Base-by-base conservation (phyloP, 768 basidiomycete species). In the Cyclocybe cylindracea region DNA sequence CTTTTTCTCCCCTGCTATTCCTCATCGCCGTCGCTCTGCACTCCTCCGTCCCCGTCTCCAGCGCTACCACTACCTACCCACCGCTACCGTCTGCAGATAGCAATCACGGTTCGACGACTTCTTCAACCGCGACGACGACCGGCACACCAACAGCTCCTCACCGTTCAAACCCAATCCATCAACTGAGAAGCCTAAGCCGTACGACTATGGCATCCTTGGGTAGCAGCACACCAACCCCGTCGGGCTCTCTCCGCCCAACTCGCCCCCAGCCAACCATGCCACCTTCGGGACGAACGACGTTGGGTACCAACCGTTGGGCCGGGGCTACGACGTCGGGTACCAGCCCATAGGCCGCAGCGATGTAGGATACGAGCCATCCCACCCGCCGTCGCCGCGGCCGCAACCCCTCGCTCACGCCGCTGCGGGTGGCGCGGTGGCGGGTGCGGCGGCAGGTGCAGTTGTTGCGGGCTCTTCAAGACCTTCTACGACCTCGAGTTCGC, bases 171-270 rank as follows among this genome's bases (percentile, higher is more conserved):
- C 24, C 24, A 24, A 24, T 24, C 24, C 24, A 5, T 24, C 24
- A 41, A 50, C 54, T 10, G 38, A 57, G 36, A 65, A 68, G 29
- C 74, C 77, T 42, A 82, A 80, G 61, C 83, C 84, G 18, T 87
- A 87, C 60, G 74, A 82, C 58, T 87, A 87, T 55, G 84, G 84
- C 13, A 71, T 81, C 38, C 78, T 87, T 19, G 85, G 84, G 2
- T 76, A 75, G 18, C 69, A 71, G 2, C 60, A 65, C 62, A 19
- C 59, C 24, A 59, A 58, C 37, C 41, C 62, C 18, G 48, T 49
- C 4, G 50, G 49, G 4, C 18, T 59, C 9, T 51, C 62, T 48
- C 59, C 70, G 14, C 66, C 71, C 44, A 53, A 55, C 13, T 69
- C 71, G 2, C 74, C 77, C 13, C 75, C 70, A 13, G 59, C 68